phyloP scores from a whole-genome alignment of 768 basidiomycete species.

The Pisolithus microcarpus region DNA sequence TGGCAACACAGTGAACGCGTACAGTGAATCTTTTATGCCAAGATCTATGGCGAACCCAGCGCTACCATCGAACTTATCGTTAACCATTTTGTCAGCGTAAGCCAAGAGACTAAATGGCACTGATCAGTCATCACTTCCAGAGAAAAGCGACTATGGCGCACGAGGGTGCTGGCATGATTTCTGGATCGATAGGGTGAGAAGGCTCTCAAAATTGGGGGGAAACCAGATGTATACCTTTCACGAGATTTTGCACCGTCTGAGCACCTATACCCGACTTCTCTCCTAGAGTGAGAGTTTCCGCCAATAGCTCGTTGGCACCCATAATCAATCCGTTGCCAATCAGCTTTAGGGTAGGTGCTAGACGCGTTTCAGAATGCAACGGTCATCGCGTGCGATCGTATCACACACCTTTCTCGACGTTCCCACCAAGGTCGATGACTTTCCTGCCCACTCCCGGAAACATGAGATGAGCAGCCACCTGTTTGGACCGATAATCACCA shows the following conservation, averaged over 20 bases:
- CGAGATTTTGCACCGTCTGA: slow-evolving; percentile 44
- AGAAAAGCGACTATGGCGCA: slow-evolving; percentile 21
- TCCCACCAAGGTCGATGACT: slow-evolving; percentile 74
- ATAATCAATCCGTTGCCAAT: slow-evolving; percentile 76
- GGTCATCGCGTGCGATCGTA: neutral
- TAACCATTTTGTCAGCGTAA: slow-evolving; percentile 59
- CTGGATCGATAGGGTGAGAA: slow-evolving; percentile 28
- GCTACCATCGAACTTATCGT: slow-evolving; percentile 61
- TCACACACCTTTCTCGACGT: slow-evolving; percentile 67
- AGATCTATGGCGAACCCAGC: slow-evolving; percentile 69
- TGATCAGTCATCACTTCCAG: slow-evolving; percentile 2
- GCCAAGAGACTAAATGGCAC: slow-evolving; percentile 34
- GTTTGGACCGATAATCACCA: slow-evolving; percentile 78
- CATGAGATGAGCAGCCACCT: slow-evolving; percentile 68
- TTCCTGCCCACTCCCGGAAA: slow-evolving; percentile 76
- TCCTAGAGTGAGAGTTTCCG: slow-evolving; percentile 78
- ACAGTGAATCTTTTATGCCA: slow-evolving; percentile 76
- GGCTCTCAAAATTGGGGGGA: neutral
- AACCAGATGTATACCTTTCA: slow-evolving; percentile 43
- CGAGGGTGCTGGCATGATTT: slow-evolving; percentile 63
- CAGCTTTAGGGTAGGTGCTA: slow-evolving; percentile 68
- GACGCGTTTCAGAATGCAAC: neutral
- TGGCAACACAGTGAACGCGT: slow-evolving; percentile 11
- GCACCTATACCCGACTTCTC: slow-evolving; percentile 78
- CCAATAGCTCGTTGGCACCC: slow-evolving; percentile 70